Evolutionary conservation across 2,329 filamentous ascomycete species (phyloP).

Genomic region (Conoideocrella luteorostrata): DNA sequence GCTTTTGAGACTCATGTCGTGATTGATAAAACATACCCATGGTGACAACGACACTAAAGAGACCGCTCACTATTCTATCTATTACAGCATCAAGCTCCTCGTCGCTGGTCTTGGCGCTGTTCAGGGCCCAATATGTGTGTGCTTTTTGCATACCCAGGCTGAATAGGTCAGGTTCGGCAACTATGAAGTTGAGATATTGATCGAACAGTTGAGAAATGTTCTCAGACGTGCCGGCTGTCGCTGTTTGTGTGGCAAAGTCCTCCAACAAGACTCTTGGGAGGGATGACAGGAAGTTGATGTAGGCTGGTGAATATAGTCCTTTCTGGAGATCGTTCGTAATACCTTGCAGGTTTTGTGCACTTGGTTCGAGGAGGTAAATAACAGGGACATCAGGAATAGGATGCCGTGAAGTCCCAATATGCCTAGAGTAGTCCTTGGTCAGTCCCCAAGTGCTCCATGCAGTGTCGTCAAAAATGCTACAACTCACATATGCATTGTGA

Average conservation of each 20-base stretch:
- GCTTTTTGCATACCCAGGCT: constrained; percentile 87
- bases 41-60: constrained; percentile 98
- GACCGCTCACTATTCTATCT: constrained; percentile 85
- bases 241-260: constrained; percentile 88
- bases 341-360: constrained; percentile 66
- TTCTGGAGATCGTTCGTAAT: constrained; percentile 83
- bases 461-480: no score
- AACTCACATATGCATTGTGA: constrained; percentile 88
- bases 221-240: constrained; percentile 76
- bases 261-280: constrained; percentile 85
- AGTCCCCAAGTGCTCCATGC: no score
- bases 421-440: constrained; percentile 40
- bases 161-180: constrained; percentile 91
- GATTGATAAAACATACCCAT: constrained; percentile 59
- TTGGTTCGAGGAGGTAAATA: constrained; percentile 93
- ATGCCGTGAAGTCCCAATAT: constrained; percentile 74
- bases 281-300: constrained; percentile 95
- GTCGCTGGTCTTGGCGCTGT: constrained; percentile 85
- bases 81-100: constrained; percentile 82
- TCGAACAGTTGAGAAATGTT: constrained; percentile 90
- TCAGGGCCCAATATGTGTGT: constrained; percentile 91
- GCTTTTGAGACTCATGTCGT: not conserved
- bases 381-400: constrained; percentile 94
- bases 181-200: constrained; percentile 96
- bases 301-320: constrained; percentile 85